Evolutionary conservation across 108 stramenopile genomes (phyloP), one percentile per base, ranked within the genome.

Genomic region (Nannochloropsis oceanica): DNA sequence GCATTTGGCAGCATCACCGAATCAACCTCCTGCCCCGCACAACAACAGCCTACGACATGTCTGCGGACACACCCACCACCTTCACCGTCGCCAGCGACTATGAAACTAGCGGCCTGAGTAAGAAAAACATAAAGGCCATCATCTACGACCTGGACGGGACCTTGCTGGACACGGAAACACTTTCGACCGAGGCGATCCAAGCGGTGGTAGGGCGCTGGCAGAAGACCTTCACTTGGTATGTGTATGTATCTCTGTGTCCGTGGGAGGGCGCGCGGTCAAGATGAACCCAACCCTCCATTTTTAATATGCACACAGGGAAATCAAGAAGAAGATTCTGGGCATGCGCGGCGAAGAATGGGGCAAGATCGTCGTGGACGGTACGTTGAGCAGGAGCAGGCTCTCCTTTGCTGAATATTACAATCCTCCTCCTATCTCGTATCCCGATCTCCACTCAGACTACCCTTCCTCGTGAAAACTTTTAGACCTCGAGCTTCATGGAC

Each of bases 271-370:
- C 34, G 34, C 34, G 5, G 34, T 34, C 34, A 34, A 34, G 34
- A 34, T 3, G 34, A 34, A 34, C 34, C 5, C 34, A 34, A 34
- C 34, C 5, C 2, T 34, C 5, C 34, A 34, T 34, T 34, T 34
- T 34, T 34, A 34, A 34, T 34, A 34, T 5, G 34, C 34, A 34
- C 10, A n/a, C 59, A 73, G 59, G 59, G 84, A 87, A 1, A 43
- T 80, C 10, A 87, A 87, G 80, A 82, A 87, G 46, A 87, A 87
- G 84, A 87, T 87, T 24, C 87, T 87, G 7, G 87, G 87, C 79
- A 82, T 87, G 26, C 87, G 84, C 25, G 80, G 84, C 13, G 87
- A 83, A 27, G 26, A 43, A 22, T 87, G 87, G 87, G 83, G 83
- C 26, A 83, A 80, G n/a, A 84, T 87, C 12, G 87, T 87, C 0